Base-by-base conservation (phyloP, 257 asterid genomes). In the Apocynum venetum region DNA sequence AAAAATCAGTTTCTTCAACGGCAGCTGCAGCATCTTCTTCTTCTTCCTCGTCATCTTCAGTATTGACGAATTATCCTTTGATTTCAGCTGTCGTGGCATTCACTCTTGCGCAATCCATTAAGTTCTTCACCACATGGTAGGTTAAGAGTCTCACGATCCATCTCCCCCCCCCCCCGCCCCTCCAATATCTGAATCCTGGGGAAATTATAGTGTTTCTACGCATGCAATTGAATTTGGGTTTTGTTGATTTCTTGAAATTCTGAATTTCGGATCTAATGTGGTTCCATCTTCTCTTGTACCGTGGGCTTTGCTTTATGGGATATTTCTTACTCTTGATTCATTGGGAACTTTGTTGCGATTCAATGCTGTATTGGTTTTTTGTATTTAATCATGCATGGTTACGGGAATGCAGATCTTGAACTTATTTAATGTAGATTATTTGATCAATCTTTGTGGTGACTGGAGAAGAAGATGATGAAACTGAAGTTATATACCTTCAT, bases 21-120 rank as follows among this genome's bases (percentile, higher is more conserved):
- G n/a, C 75, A 6, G 65, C 75, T 43, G 76, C 89, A 43, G 31
- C 86, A 15, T 78, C 78, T 14, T 69, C 89, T 38, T 43, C 73
- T 44, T 74, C 65, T 51, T 56, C 82, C 52, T 56, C 88, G 11
- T 79, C 85, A 1, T 80, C 83, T 47, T 82, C 97, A 6, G 35
- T 90, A 44, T 82, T 91, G 11, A 51, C 91, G 40, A 96, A 93
- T 80, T 87, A 82, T 84, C 97, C 95, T 41, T 78, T 93, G 52
- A 79, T 93, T 11, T 89, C 97, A 57, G 93, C 97, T 75, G 78
- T 93, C 75, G 41, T 96, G 13, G 97, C 97, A 63, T 93, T 93
- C 76, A 84, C 85, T 57, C 75, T 93, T 77, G 98, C 97, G 69
- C 98, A 95, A 88, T 83, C 89, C 67, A 59, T 81, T 49, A 96